Evolutionary conservation across 495 filamentous ascomycete genomes (phyloP).

Genomic region (Neurospora pannonica): DNA sequence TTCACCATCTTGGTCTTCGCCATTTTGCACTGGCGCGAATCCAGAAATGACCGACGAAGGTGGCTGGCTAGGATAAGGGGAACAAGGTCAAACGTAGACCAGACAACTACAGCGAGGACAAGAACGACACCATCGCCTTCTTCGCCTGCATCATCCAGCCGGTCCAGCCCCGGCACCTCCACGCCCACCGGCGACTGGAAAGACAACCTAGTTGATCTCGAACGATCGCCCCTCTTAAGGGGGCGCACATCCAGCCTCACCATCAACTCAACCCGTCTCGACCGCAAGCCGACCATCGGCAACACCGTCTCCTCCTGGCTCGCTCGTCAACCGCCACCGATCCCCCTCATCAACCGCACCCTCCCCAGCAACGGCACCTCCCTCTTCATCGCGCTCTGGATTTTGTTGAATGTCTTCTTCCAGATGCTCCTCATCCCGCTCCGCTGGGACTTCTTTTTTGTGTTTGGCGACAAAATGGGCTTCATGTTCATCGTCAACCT

Average conservation of each 20-base stretch:
- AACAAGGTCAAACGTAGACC: neutral
- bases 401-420: constrained; percentile 48
- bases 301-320: constrained; percentile 24
- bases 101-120: neutral
- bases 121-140: neutral
- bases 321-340: constrained; percentile 43
- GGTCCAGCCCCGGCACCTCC: neutral
- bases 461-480: constrained; percentile 46
- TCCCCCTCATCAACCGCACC: constrained; percentile 44
- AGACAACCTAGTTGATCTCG: neutral
- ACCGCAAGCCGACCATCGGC: neutral
- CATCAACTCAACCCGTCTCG: neutral
- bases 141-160: constrained; percentile 10
- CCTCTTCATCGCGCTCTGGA: constrained; percentile 36
- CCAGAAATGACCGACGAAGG: constrained; percentile 9
- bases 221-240: neutral
- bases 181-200: constrained; percentile 5
- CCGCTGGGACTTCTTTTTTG: constrained; percentile 36
- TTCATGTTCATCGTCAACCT: constrained; percentile 47
- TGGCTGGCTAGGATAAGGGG: constrained; percentile 2
- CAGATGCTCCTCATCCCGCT: constrained; percentile 40
- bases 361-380: constrained; percentile 46
- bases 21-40: constrained; percentile 18
- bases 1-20: constrained; percentile 18
- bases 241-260: neutral